Evolutionary conservation across 2,329 filamentous ascomycete species (phyloP).

Genomic region (Diatrype stigma): DNA sequence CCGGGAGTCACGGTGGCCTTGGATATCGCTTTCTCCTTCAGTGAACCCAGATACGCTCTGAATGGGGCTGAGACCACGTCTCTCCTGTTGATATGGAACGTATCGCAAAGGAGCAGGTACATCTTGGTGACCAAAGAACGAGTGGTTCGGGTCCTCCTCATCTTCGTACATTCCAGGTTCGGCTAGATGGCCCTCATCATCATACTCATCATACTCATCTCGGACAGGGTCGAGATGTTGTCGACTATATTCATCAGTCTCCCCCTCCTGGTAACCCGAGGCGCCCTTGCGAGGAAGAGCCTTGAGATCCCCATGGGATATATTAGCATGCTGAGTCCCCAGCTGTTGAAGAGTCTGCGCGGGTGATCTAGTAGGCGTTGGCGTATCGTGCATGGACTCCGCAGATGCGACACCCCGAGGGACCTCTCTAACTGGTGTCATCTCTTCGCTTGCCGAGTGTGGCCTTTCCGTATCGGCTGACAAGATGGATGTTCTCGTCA

Average conservation of each 20-base stretch:
- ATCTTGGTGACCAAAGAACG: slow-evolving; percentile 56
- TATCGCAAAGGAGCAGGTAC: slow-evolving; percentile 62
- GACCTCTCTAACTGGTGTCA: slow-evolving; percentile 60
- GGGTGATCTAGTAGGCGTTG: slow-evolving; percentile 56
- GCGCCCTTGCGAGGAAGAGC: slow-evolving; percentile 47
- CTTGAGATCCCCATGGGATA: slow-evolving; percentile 56
- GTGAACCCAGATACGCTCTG: slow-evolving; percentile 88
- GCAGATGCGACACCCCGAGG: slow-evolving; percentile 57
- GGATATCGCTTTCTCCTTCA: slow-evolving; percentile 60
- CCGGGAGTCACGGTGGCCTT: slow-evolving; percentile 53
- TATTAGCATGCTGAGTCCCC: slow-evolving; percentile 63
- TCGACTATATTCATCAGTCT: slow-evolving; percentile 43
- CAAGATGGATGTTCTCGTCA: slow-evolving; percentile 82
- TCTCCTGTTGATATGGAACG: slow-evolving; percentile 64
- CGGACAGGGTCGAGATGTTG: slow-evolving; percentile 31
- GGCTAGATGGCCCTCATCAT: slow-evolving; percentile 35
- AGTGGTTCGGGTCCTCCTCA: slow-evolving; percentile 36
- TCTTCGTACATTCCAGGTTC: slow-evolving; percentile 35
- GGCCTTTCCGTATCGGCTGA: slow-evolving; percentile 76
- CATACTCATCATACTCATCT: slow-evolving; percentile 38
- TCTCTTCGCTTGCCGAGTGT: slow-evolving; percentile 61
- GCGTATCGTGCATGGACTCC: slow-evolving; percentile 48
- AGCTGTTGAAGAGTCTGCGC: slow-evolving; percentile 54
- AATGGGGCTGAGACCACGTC: slow-evolving; percentile 77
- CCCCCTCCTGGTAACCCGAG: slow-evolving; percentile 39